phyloP scores from a whole-genome alignment of 495 filamentous ascomycete genomes.

The Penicillium bovifimosum region DNA sequence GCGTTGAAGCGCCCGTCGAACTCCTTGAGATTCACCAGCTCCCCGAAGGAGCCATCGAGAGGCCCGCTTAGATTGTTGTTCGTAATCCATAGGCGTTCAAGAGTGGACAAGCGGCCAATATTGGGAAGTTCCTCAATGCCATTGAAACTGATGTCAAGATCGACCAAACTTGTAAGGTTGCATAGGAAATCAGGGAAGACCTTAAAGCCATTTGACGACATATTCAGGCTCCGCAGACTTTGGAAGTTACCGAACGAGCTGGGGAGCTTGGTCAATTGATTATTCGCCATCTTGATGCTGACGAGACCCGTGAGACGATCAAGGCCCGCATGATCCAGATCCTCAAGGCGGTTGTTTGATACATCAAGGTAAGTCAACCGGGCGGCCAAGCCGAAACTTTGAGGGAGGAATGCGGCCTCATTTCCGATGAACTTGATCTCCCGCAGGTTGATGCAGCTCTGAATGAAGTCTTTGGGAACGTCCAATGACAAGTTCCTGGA shows the following conservation, averaged over 20 bases:
- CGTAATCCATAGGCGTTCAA: constrained; percentile 90
- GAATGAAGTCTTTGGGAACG: constrained; percentile 94
- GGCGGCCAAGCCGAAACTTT: constrained; percentile 75
- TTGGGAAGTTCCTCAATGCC: constrained; percentile 70
- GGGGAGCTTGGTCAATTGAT: constrained; percentile 72
- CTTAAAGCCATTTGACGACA: constrained; percentile 87
- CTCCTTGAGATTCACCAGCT: constrained; percentile 75
- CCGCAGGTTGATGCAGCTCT: constrained; percentile 81
- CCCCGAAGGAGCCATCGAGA: constrained; percentile 63
- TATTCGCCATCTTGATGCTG: constrained; percentile 90
- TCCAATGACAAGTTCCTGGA: constrained; percentile 88
- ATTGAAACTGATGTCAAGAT: constrained; percentile 97
- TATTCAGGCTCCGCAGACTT: constrained; percentile 70
- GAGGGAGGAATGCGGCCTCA: constrained; percentile 80
- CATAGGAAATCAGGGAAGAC: constrained; percentile 81
- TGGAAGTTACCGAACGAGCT: constrained; percentile 73
- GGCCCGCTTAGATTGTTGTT: constrained; percentile 81
- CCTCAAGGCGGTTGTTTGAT: constrained; percentile 86
- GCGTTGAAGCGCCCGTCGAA: constrained; percentile 91
- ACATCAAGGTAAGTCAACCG: constrained; percentile 85
- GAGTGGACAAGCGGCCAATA: constrained; percentile 66
- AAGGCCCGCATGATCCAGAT: constrained; percentile 78
- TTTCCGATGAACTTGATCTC: constrained; percentile 94
- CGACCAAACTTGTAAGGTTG: constrained; percentile 73
- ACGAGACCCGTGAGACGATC: constrained; percentile 66